Evolutionary conservation across 495 filamentous ascomycete genomes (phyloP).

Genomic region (Penicillium maclennaniae): DNA sequence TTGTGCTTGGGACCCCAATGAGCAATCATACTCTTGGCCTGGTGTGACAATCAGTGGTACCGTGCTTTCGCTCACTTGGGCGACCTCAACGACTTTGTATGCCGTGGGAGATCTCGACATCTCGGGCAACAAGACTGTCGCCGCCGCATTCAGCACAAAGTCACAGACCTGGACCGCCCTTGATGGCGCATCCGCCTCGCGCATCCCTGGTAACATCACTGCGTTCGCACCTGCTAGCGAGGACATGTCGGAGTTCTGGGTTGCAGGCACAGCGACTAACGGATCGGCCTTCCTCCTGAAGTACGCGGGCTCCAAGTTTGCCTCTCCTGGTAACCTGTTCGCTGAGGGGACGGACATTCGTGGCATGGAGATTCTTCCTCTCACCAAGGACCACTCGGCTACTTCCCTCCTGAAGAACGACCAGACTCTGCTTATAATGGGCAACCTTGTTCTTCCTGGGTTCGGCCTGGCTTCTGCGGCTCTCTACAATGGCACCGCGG

Average conservation of each 20-base stretch:
- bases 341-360: constrained; percentile 62
- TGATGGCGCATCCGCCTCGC: constrained; percentile 51
- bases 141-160: constrained; percentile 71
- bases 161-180: constrained; percentile 61
- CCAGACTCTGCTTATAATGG: constrained; percentile 76
- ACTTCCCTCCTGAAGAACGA: constrained; percentile 59
- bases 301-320: constrained; percentile 63
- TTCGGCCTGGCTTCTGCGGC: constrained; percentile 87
- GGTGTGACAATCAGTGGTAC: constrained; percentile 65
- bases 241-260: constrained; percentile 71
- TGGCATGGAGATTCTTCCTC: constrained; percentile 73
- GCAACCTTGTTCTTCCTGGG: constrained; percentile 65
- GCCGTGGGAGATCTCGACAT: constrained; percentile 73
- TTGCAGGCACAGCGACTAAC: constrained; percentile 61
- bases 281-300: constrained; percentile 74
- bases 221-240: constrained; percentile 67
- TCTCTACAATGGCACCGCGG: constrained; percentile 74
- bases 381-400: constrained; percentile 61
- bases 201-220: constrained; percentile 74
- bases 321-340: constrained; percentile 54
- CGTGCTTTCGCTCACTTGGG: constrained; percentile 72
- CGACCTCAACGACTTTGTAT: constrained; percentile 61
- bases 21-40: constrained; percentile 72
- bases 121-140: constrained; percentile 56
- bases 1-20: constrained; percentile 67